Conservation (phyloP, 2,329 filamentous ascomycete genomes). For the Coniella vitis region DNA sequence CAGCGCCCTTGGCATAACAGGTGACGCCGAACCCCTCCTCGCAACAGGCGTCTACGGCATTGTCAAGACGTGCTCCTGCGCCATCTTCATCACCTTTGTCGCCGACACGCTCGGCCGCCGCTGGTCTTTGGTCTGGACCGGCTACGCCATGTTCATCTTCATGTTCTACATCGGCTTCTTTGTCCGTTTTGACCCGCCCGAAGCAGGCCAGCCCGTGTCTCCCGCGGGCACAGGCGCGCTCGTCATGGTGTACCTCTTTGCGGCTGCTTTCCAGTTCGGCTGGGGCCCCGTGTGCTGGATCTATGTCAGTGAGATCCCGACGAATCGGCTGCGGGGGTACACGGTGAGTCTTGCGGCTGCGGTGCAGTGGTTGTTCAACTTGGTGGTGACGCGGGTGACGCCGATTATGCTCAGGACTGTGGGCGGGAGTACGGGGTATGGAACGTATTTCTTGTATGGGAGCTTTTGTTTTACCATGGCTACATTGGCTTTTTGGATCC, state of each 20-base stretch:
- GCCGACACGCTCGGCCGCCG: constrained; percentile 55
- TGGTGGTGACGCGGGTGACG: constrained; percentile 54
- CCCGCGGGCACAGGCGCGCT: constrained; percentile 46
- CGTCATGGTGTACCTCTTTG: constrained; percentile 58
- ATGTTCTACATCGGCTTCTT: constrained; percentile 60
- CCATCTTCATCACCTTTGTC: constrained; percentile 52
- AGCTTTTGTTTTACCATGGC: constrained; percentile 51
- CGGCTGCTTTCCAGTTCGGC: constrained; percentile 53
- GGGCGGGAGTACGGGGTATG: constrained; percentile 16
- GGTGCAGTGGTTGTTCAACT: constrained; percentile 59
- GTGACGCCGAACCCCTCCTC: constrained; percentile 47
- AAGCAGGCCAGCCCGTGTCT: constrained; percentile 30
- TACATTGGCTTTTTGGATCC: constrained; percentile 16
- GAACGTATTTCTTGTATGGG: constrained; percentile 58
- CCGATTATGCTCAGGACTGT: constrained; percentile 49
- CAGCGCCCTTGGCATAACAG: constrained; percentile 30
- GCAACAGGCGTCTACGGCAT: constrained; percentile 58
- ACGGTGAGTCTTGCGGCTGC: constrained; percentile 56
- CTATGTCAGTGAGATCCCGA: constrained; percentile 57
- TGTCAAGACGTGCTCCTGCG: constrained; percentile 53
- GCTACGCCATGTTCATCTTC: constrained; percentile 22
- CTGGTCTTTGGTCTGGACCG: constrained; percentile 50
- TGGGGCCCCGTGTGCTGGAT: constrained; percentile 61
- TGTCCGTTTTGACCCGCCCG: constrained; percentile 39
- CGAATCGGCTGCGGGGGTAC: constrained; percentile 48